These are phyloP conservation scores for Cystobasidium sp. DNA, from an alignment of 1,284 basidiomycete genomes.

Conservation along the genomic window DNA sequence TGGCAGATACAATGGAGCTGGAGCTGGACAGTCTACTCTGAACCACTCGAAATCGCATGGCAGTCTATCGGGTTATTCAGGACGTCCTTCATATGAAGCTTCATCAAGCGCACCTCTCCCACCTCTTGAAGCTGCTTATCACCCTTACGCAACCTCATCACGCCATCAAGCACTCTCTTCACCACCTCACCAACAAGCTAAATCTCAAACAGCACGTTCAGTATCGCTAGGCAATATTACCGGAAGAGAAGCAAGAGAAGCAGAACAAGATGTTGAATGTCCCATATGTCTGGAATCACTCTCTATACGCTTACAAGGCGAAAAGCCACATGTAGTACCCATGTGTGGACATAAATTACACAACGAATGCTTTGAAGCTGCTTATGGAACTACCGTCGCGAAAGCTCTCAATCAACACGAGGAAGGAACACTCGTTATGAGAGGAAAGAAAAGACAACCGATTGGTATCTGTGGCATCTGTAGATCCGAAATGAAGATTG, in stretches of 20 bases:
- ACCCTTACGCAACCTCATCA: slow-evolving; percentile 16
- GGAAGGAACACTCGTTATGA: neutral
- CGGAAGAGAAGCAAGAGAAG: slow-evolving; percentile 56
- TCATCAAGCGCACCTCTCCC: neutral
- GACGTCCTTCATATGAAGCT: neutral
- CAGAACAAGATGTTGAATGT: slow-evolving; percentile 79
- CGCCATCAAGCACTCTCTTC: neutral
- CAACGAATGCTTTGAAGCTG: slow-evolving; percentile 85
- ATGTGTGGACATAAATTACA: slow-evolving; percentile 95
- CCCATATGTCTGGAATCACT: slow-evolving; percentile 89
- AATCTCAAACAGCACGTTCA: slow-evolving; percentile 1
- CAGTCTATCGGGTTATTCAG: slow-evolving; percentile 1
- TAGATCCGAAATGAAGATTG: slow-evolving; percentile 89
- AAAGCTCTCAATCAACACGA: slow-evolving; percentile 57
- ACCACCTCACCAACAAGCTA: neutral
- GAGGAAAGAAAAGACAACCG: slow-evolving; percentile 49
- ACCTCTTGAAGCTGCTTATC: slow-evolving; percentile 1
- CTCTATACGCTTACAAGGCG: slow-evolving; percentile 79
- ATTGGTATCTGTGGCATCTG: slow-evolving; percentile 96
- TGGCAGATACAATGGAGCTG: neutral
- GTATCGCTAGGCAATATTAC: neutral
- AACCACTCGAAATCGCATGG: slow-evolving; percentile 35
- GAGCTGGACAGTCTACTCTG: neutral
- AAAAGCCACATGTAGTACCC: slow-evolving; percentile 95
- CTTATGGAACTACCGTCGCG: slow-evolving; percentile 81